Evolutionary conservation across 2,329 filamentous ascomycete species (phyloP), one percentile per base, ranked within the genome.

Genomic region (Fusarium verrucosum): DNA sequence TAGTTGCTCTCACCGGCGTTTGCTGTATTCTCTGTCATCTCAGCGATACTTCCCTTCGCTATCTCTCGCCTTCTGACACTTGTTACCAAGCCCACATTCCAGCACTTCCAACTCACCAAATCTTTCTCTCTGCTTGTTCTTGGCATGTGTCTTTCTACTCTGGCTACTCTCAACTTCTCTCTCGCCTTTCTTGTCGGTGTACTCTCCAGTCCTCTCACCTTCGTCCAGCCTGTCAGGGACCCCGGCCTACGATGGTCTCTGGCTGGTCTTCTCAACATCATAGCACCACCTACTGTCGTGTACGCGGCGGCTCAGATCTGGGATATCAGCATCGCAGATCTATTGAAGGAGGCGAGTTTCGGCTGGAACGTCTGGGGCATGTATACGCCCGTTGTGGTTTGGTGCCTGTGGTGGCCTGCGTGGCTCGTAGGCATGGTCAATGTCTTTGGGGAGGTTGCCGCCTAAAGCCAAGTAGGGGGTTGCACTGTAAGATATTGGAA

Each of bases 101-200:
- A 94, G 73, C 89, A 94, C 72, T 88, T 90, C 72, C 85, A 88
- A 43, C 86, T 97, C 47, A 88, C 93, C 65, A 94, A 96, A 75
- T 95, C 90, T 56, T 93, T 98, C 80, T 96, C 93, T 7, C 86
- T 98, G n/a, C 87, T 99, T 13, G 83, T 96, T 10, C 86, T 98
- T 0, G 95, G 95, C 70, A 92, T 97, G 81, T 94, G 92, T 71
- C 87, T 99, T 65, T 94, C 94, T 13, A 90, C 94, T 1, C 89
- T 99, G 13, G 94, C 95, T 4, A 99, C 94, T 0, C 86, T 99
- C 47, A 99, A 99, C 79, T 99, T 99, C 82, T 93, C 91, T 4
- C 88, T 97, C 14, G 89, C 92, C 43, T 89, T 98, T 74, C 82
- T 97, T 33, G 82, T 97, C 46, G 95, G 95, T 33, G 80, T 98